These are phyloP conservation scores for Phyllosticta citrichinensis DNA, from an alignment of 2,329 filamentous ascomycete species.

Conservation along the genomic window DNA sequence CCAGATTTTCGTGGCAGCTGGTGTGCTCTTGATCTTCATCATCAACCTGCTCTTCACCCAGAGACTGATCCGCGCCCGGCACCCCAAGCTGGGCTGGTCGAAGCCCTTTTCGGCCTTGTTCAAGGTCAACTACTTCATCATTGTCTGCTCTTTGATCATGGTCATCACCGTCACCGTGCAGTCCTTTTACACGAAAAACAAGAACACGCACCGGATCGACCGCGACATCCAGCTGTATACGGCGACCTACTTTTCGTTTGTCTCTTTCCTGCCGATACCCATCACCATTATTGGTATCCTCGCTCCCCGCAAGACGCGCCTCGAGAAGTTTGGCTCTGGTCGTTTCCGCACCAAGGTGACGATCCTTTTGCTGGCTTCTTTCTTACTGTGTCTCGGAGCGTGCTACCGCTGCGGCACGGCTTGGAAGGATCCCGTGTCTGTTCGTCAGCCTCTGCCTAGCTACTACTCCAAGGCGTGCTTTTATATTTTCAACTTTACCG, in stretches of 20 bases:
- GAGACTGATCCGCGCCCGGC: conserved; percentile 62
- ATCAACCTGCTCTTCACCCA: conserved; percentile 70
- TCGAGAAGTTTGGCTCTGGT: conserved; percentile 56
- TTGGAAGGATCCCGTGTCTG: conserved; percentile 38
- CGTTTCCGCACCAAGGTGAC: conserved; percentile 56
- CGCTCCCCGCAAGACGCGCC: conserved; percentile 30
- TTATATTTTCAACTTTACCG: conserved; percentile 67
- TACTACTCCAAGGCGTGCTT: conserved; percentile 64
- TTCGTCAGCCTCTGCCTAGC: conserved; percentile 51
- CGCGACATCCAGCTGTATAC: conserved; percentile 56
- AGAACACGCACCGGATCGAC: conserved; percentile 40
- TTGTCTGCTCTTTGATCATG: conserved; percentile 52
- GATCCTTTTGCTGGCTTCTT: conserved; percentile 50
- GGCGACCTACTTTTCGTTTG: conserved; percentile 49
- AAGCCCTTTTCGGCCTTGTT: conserved; percentile 43
- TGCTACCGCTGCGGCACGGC: conserved; percentile 54
- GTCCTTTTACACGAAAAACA: conserved; percentile 55
- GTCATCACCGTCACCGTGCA: conserved; percentile 56
- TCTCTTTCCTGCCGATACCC: conserved; percentile 57
- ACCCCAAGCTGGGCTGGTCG: conserved; percentile 63
- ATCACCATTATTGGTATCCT: conserved; percentile 41
- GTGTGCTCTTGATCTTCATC: conserved; percentile 65
- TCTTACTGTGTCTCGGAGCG: conserved; percentile 58
- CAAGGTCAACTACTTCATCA: conserved; percentile 47
- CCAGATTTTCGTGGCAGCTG: conserved; percentile 61